Base-by-base conservation (phyloP, 1,284 basidiomycete species). In the Phylloboletellus chloephorus region DNA sequence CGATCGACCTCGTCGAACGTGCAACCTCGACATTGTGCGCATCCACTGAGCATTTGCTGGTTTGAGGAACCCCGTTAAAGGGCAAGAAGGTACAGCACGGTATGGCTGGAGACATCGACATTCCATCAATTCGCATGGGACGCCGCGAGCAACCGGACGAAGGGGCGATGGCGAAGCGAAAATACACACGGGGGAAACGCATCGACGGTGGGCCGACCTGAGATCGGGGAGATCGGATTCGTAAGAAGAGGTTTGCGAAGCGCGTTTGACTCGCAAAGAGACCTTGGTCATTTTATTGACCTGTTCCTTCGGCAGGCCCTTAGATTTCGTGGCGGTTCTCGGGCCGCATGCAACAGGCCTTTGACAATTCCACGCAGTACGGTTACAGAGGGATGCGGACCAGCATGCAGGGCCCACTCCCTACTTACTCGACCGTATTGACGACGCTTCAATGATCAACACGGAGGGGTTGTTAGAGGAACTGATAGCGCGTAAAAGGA, bases 241-340 rank as follows among this genome's bases (percentile, higher is more conserved):
- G n/a, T 57, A 49, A 19, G 44, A 58, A 39, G 54, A 54, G 13
- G 33, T 47, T n/a, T 50, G 51, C n/a, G 42, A 42, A 37, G 56
- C 57, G 32, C 22, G 48, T 33, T 34, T 31, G 19, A 16, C 7
- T 24, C 17, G 15, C 22, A 3, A 15, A 32, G 13, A 3, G 21
- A 16, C 13, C 4, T 17, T 23, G 12, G 10, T 2, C 4, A 6
- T 4, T 30, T 12, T 32, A 21, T 31, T 46, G 15, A 50, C 21
- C 15, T 29, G 6, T 15, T 10, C 12, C 10, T 25, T 25, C 7
- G 31, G 33, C 16, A 46, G 34, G 12, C 39, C 39, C n/a, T n/a
- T n/a, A 29, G 31, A 30, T 57, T n/a, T 56, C 31, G 32, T 57
- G 42, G 47, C 36, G 0, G 34, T 54, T 4, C 26, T 50, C 7